Evolutionary conservation across 352 stramenopile species (phyloP).

Genomic region (Phytophthora multivora): DNA sequence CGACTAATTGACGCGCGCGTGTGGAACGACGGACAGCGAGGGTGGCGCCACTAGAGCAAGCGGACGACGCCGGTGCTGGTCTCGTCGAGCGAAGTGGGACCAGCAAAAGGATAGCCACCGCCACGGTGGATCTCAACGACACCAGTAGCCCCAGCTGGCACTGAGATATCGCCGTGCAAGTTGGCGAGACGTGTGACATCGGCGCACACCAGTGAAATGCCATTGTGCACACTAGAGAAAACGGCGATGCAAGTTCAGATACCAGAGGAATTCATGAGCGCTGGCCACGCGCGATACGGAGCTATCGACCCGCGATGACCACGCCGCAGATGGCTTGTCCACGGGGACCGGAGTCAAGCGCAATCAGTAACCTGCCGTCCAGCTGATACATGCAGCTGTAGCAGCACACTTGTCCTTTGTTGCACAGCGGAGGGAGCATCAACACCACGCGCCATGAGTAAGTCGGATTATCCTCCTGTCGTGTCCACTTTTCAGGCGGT

Average conservation of each 20-base stretch:
- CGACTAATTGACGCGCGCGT: constrained; percentile 3
- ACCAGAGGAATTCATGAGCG: background rate
- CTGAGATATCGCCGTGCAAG: constrained; percentile 13
- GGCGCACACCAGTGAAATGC: constrained; percentile 12
- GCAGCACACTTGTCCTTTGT: background rate
- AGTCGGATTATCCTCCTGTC: constrained; percentile 19
- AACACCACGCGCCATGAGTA: background rate
- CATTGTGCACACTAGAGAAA: constrained; percentile 14
- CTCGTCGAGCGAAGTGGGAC: constrained; percentile 24
- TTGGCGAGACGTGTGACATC: constrained; percentile 35
- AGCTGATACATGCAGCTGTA: background rate
- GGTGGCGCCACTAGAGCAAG: background rate
- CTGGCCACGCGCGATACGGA: constrained; percentile 1
- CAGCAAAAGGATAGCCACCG: constrained; percentile 16
- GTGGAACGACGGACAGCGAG: constrained; percentile 25
- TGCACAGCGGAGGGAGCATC: constrained; percentile 6
- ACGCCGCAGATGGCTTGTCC: constrained; percentile 14
- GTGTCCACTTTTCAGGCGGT: constrained; percentile 33
- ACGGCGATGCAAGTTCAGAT: background rate
- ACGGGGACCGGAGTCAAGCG: constrained; percentile 1
- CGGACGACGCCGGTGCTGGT: constrained; percentile 20
- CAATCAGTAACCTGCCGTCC: background rate
- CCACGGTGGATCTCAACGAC: constrained; percentile 14
- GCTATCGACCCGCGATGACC: constrained; percentile 1
- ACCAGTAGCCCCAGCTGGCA: constrained; percentile 15